phyloP scores from a whole-genome alignment of 140 eudicot genomes.

The Eryngium alpinum region DNA sequence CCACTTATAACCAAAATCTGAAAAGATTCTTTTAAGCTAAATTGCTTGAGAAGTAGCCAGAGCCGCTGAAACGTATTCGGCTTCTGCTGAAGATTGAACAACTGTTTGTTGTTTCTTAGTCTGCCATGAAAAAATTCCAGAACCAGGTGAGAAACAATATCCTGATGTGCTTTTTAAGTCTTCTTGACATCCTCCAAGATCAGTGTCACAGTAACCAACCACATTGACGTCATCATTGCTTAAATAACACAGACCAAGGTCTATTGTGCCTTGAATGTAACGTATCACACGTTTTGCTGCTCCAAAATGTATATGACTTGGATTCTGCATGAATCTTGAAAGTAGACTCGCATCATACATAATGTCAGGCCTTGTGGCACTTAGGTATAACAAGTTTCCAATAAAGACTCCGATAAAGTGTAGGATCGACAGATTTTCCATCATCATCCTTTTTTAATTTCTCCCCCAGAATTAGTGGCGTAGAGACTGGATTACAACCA shows the following conservation, averaged over 20 bases:
- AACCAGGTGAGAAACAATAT: too few species aligned
- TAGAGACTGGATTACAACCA: background rate
- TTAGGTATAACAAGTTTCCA: too few species aligned
- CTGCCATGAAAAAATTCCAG: too few species aligned
- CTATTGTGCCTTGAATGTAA: background rate
- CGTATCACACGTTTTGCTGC: constrained; percentile 8
- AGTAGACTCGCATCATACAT: constrained; percentile 1
- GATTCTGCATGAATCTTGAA: constrained; percentile 6
- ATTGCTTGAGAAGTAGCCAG: background rate
- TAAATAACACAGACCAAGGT: background rate
- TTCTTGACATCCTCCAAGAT: background rate
- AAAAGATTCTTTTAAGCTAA: background rate
- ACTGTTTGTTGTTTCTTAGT: too few species aligned
- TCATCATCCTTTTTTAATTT: too few species aligned
- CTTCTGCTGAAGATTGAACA: background rate
- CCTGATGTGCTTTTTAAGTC: too few species aligned
- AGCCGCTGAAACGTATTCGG: background rate
- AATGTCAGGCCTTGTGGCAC: too few species aligned
- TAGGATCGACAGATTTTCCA: too few species aligned
- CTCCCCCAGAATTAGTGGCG: background rate
- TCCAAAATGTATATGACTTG: background rate
- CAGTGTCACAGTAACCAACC: background rate
- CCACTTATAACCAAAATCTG: background rate
- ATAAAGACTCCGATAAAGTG: too few species aligned
- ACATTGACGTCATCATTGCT: background rate